Conservation (phyloP, 768 basidiomycete genomes). For the Heimioporus sp. region DNA sequence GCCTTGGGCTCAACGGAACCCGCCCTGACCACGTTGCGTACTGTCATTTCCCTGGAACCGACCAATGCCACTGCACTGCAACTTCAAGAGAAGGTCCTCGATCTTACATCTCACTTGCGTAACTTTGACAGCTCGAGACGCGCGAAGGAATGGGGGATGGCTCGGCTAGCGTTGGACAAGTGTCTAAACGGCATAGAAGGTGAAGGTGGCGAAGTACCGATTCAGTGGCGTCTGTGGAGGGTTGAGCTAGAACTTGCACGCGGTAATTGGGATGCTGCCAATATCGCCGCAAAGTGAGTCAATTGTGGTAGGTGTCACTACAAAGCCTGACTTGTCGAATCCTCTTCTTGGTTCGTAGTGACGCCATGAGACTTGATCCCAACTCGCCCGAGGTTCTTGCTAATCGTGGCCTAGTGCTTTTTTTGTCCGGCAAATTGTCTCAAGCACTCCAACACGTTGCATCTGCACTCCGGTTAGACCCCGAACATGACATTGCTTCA, state of each 20-base stretch:
- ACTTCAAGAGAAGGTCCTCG: conserved; percentile 57
- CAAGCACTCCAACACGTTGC: conserved; percentile 69
- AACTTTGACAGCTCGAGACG: conserved; percentile 57
- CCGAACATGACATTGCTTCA: conserved; percentile 68
- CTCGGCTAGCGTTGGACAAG: conserved; percentile 76
- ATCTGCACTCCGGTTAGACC: conserved; percentile 75
- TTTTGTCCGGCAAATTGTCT: conserved; percentile 67
- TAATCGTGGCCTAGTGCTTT: conserved; percentile 76
- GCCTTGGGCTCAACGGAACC: conserved; percentile 69
- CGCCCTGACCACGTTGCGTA: conserved; percentile 65
- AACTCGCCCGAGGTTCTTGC: conserved; percentile 80
- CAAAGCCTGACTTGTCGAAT: conserved; percentile 4
- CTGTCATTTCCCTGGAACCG: conserved; percentile 60
- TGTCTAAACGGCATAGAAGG: conserved; percentile 70
- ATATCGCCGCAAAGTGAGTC: conserved; percentile 69
- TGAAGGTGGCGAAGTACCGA: conserved; percentile 73
- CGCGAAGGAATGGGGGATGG: conserved; percentile 73
- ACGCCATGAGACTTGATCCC: conserved; percentile 67
- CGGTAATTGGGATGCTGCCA: conserved; percentile 72
- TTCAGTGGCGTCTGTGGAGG: conserved; percentile 78
- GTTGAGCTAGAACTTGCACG: conserved; percentile 75
- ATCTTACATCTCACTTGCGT: conserved; percentile 63
- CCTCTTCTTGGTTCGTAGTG: conserved; percentile 39
- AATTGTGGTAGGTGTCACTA: neutral
- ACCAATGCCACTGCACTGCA: conserved; percentile 57